phyloP scores from a whole-genome alignment of 1,284 basidiomycete genomes.

The Apiotrichum mycotoxinovorans region DNA sequence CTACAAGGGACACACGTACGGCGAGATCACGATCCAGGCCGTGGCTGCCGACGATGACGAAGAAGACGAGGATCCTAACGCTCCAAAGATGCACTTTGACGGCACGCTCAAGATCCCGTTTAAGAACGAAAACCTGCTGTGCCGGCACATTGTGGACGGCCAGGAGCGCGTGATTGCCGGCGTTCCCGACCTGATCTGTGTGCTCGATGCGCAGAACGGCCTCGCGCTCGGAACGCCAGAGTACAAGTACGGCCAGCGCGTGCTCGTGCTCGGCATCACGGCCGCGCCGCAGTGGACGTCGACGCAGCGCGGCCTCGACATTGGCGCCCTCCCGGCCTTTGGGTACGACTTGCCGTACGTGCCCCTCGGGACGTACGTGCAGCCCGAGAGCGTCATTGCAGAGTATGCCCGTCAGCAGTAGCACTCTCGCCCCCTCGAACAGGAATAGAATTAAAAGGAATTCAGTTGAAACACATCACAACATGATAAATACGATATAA shows the following conservation, averaged over 20 bases:
- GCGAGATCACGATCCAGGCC: slow-evolving; percentile 54
- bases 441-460: too few relatives aligned
- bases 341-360: slow-evolving; percentile 36
- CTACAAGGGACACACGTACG: slow-evolving; percentile 56
- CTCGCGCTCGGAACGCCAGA: slow-evolving; percentile 57
- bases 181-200: slow-evolving; percentile 60
- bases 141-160: slow-evolving; percentile 49
- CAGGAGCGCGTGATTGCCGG: slow-evolving; percentile 44
- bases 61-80: slow-evolving; percentile 1
- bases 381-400: slow-evolving; percentile 45
- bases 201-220: slow-evolving; percentile 59
- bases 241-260: slow-evolving; percentile 58
- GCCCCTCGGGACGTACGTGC: slow-evolving; percentile 40
- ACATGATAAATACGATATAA: too few relatives aligned
- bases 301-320: slow-evolving; percentile 54
- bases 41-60: slow-evolving; percentile 56
- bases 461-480: too few relatives aligned
- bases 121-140: slow-evolving; percentile 60
- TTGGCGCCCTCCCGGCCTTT: slow-evolving; percentile 33
- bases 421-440: too few relatives aligned
- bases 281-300: slow-evolving; percentile 60
- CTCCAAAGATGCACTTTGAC: neutral
- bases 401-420: too few relatives aligned
- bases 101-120: slow-evolving; percentile 51
- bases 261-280: slow-evolving; percentile 59